Percentiles rank a stretch among this genome's conserved stretches.
These are phyloP conservation scores for Lupinus albus DNA, from an alignment of 306 rosid genomes.

Conservation along the genomic window DNA sequence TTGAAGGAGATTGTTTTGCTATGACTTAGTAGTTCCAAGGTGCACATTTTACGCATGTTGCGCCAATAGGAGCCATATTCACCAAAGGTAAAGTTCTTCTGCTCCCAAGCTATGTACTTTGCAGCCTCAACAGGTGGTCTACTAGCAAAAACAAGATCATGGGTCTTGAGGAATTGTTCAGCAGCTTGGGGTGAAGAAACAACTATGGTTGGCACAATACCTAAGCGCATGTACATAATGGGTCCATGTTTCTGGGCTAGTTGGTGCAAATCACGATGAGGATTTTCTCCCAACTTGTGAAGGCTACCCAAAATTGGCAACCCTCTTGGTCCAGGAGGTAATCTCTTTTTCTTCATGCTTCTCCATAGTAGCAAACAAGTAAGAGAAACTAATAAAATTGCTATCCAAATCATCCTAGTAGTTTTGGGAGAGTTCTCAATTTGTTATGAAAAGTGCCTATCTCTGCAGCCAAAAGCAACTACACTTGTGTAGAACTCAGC, in stretches of 20 bases:
- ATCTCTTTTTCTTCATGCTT: constrained; percentile 40
- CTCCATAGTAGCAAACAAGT: constrained; percentile 42
- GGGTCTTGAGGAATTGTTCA: constrained; percentile 64
- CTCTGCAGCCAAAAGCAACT: constrained; percentile 4
- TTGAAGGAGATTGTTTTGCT: constrained; percentile 52
- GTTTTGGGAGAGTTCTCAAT: constrained; percentile 8
- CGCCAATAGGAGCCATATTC: constrained; percentile 75
- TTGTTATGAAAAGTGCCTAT: background rate
- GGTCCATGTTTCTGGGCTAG: constrained; percentile 64
- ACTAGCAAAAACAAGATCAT: constrained; percentile 63
- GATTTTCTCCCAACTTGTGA: constrained; percentile 53
- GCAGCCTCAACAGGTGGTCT: constrained; percentile 54
- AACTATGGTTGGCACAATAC: constrained; percentile 56
- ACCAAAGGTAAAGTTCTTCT: constrained; percentile 46
- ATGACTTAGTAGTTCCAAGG: constrained; percentile 59
- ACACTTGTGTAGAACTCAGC: background rate
- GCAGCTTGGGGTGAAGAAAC: constrained; percentile 78
- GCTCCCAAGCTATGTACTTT: constrained; percentile 53
- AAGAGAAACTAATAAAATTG: constrained; percentile 42
- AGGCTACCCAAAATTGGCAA: constrained; percentile 65
- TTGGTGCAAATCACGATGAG: constrained; percentile 54
- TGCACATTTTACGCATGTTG: constrained; percentile 67
- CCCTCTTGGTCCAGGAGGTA: constrained; percentile 81
- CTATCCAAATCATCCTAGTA: constrained; percentile 42
- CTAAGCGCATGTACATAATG: constrained; percentile 61